Base-by-base conservation (phyloP, 129 eudicot genomes). In the Sambucus nigra region DNA sequence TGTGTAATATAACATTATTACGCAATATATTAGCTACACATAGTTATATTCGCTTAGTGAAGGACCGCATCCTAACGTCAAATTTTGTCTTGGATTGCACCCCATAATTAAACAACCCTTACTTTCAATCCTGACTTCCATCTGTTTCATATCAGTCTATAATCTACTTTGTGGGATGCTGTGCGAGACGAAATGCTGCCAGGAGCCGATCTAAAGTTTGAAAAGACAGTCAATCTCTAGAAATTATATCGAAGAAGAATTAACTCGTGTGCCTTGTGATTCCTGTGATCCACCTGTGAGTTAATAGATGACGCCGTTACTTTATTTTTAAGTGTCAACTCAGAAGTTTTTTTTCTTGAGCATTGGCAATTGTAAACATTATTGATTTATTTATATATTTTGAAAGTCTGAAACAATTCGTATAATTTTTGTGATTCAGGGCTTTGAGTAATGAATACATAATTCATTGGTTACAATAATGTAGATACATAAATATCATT, bases 121-220 rank as follows among this genome's bases (percentile, higher is more conserved):
- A 35, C 42, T 29, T 48, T 50, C 14, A 50, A 5, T 47, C 15
- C 64, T 65, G 39, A 59, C 58, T 59, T 63, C 11, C 6, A 35
- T 55, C 41, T 39, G 22, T 28, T 14, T 69, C n/a, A 15, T 49
- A 28, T 12, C 76, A 84, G 98, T 75, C 94, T 9, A 66, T 76
- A 56, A 55, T 84, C 56, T 89, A 89, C 81, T 84, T 89, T 51
- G 88, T 89, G 51, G 95, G 97, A 59, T 84, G 95, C 53, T 89
- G 94, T 65, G 95, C 97, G 29, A 76, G 95, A 74, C 69, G 82
- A 63, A 71, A 81, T 67, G 98, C 98, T 51, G 80, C 80, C 15
- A 59, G 76, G 19, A 75, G 65, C 39, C 48, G 49, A 65, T 70
- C 80, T 3, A 88, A 88, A 81, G 71, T 67, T 67, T 84, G 73